A percentile compares a stretch with the other conserved stretches of the same genome.
Evolutionary conservation across 495 filamentous ascomycete species (phyloP).

Genomic region (Daldinia caldariorum): DNA sequence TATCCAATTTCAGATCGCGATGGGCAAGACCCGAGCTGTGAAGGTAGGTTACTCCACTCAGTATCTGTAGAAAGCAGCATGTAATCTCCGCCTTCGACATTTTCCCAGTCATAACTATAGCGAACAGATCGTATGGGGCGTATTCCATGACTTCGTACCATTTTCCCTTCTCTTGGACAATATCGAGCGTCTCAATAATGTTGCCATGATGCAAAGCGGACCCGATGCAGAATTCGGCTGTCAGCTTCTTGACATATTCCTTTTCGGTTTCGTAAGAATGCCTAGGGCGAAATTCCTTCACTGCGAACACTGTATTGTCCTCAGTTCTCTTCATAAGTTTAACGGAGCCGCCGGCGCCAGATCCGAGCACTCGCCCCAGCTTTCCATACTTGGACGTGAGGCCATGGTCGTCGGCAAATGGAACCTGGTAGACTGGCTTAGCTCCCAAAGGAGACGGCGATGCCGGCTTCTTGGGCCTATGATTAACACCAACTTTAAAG

Average conservation of each 20-base stretch:
- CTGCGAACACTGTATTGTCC: constrained; percentile 92
- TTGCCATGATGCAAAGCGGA: constrained; percentile 98
- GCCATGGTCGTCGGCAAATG: constrained; percentile 94
- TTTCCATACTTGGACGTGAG: constrained; percentile 93
- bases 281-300: constrained; percentile 94
- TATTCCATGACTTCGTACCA: constrained; percentile 99
- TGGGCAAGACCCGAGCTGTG: constrained; percentile 97
- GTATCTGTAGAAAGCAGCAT: constrained; percentile 92
- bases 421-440: constrained; percentile 71
- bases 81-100: constrained; percentile 92
- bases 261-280: constrained; percentile 93
- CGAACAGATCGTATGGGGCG: constrained; percentile 96
- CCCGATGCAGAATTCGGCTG: constrained; percentile 98
- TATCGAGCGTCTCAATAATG: constrained; percentile 97
- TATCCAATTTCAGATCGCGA: constrained; percentile 96
- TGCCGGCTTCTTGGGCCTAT: constrained; percentile 72
- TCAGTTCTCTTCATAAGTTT: constrained; percentile 91
- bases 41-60: constrained; percentile 96
- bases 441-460: constrained; percentile 67
- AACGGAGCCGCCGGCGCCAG: constrained; percentile 94
- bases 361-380: constrained; percentile 90
- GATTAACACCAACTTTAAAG: constrained; percentile 73
- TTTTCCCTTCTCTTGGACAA: constrained; percentile 90
- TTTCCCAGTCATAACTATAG: constrained; percentile 98
- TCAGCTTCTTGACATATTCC: constrained; percentile 98